Percentiles rank a stretch among this genome's conserved stretches.
Conservation (phyloP, 2,329 filamentous ascomycete genomes). For the Sclerotinia nivalis region DNA sequence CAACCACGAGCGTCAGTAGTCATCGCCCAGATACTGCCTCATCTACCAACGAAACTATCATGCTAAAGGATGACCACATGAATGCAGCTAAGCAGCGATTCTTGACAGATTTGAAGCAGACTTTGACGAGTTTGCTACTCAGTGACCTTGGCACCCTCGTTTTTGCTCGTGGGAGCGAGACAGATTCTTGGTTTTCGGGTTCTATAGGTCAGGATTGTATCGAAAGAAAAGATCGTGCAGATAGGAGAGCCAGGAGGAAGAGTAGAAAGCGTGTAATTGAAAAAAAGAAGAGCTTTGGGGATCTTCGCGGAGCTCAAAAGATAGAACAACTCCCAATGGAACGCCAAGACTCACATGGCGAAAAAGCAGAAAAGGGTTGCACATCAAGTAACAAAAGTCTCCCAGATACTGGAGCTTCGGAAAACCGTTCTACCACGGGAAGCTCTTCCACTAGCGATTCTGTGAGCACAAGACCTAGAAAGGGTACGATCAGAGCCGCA, state of each 20-base stretch:
- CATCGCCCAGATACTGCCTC: constrained; percentile 65
- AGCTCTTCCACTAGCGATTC: constrained; percentile 38
- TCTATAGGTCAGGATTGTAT: constrained; percentile 66
- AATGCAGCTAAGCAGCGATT: constrained; percentile 76
- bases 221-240: constrained; percentile 56
- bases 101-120: constrained; percentile 73
- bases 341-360: constrained; percentile 29
- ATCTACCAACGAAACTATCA: constrained; percentile 67
- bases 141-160: constrained; percentile 88
- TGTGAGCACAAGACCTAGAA: constrained; percentile 27
- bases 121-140: constrained; percentile 77
- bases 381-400: constrained; percentile 29
- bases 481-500: constrained; percentile 26
- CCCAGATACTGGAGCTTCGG: constrained; percentile 31
- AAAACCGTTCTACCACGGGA: constrained; percentile 34
- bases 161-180: constrained; percentile 84
- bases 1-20: constrained; percentile 61
- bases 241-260: constrained; percentile 43
- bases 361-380: constrained; percentile 35
- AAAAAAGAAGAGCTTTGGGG: constrained; percentile 69
- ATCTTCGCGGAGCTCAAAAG: constrained; percentile 56
- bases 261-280: constrained; percentile 56
- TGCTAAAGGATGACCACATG: constrained; percentile 54
- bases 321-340: constrained; percentile 32
- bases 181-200: constrained; percentile 77